Conservation (phyloP, 2,329 filamentous ascomycete species). For the Claviceps digitariae region DNA sequence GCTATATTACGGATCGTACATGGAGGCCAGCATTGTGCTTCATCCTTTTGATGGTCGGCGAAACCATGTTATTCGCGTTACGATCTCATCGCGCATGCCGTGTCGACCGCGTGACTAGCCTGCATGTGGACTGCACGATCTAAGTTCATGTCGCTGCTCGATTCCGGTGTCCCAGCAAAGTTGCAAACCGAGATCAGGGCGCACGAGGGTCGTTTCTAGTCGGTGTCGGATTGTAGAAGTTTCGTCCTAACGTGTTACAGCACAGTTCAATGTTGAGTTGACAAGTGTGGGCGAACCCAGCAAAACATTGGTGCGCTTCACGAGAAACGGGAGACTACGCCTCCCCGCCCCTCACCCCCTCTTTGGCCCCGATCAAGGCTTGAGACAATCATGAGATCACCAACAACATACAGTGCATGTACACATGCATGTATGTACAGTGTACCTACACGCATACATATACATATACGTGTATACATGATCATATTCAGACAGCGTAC, state of each 20-base stretch:
- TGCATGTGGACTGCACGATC: constrained; percentile 1
- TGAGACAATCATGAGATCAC: neutral
- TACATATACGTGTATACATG: too few species aligned
- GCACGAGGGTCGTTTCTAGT: neutral
- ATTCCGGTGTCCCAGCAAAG: neutral
- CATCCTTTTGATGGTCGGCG: neutral
- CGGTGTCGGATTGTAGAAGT: neutral
- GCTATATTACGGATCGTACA: neutral
- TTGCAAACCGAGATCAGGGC: neutral
- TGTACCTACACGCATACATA: too few species aligned
- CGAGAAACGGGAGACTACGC: neutral
- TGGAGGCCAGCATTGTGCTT: neutral
- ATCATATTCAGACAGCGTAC: too few species aligned
- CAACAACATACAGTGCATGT: neutral
- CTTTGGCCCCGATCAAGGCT: neutral
- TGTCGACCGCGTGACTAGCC: neutral
- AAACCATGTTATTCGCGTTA: neutral
- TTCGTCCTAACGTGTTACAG: too few species aligned
- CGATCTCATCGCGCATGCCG: neutral
- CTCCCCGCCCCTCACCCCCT: neutral
- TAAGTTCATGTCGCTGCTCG: constrained; percentile 1
- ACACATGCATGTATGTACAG: too few species aligned
- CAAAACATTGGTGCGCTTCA: neutral
- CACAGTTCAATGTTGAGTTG: neutral
- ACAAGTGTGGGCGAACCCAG: neutral